phyloP scores from a whole-genome alignment of 2,329 filamentous ascomycete species.

The Aspergillus awamori region DNA sequence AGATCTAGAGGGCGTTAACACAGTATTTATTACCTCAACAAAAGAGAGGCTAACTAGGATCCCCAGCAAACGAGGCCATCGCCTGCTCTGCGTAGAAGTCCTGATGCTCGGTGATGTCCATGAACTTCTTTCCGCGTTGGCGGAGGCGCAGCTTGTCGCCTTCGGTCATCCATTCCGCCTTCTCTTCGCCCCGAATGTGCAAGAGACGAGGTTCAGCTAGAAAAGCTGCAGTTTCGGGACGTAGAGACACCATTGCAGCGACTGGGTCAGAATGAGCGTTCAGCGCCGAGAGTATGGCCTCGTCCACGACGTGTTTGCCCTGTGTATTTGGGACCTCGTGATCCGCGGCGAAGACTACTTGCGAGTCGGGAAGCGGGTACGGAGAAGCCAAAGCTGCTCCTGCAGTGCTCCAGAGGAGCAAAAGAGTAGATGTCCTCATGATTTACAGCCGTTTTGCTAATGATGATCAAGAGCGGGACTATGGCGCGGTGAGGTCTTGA shows the following conservation, averaged over 20 bases:
- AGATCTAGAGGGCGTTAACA: background rate
- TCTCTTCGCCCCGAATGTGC: background rate
- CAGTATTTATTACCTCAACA: background rate
- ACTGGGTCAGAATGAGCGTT: conserved; percentile 1
- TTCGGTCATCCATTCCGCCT: conserved; percentile 8
- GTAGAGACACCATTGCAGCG: background rate
- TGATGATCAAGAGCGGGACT: background rate
- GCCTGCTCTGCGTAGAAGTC: conserved; percentile 1
- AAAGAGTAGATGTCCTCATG: background rate
- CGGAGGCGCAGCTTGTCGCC: conserved; percentile 7
- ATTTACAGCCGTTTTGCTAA: background rate
- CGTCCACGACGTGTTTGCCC: background rate
- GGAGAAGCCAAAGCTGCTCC: background rate
- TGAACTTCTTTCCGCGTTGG: conserved; percentile 3
- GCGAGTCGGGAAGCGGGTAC: background rate
- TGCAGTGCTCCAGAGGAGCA: background rate
- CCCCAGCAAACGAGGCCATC: background rate
- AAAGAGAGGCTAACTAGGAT: background rate
- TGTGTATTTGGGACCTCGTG: background rate
- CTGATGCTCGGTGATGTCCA: conserved; percentile 2
- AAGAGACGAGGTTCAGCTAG: conserved; percentile 1
- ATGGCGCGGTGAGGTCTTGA: too few species aligned
- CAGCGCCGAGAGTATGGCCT: background rate
- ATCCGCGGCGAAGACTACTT: background rate
- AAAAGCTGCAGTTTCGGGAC: background rate